These are phyloP conservation scores for Eutrema heterophyllum DNA, from an alignment of 345 rosid species.

Conservation along the genomic window DNA sequence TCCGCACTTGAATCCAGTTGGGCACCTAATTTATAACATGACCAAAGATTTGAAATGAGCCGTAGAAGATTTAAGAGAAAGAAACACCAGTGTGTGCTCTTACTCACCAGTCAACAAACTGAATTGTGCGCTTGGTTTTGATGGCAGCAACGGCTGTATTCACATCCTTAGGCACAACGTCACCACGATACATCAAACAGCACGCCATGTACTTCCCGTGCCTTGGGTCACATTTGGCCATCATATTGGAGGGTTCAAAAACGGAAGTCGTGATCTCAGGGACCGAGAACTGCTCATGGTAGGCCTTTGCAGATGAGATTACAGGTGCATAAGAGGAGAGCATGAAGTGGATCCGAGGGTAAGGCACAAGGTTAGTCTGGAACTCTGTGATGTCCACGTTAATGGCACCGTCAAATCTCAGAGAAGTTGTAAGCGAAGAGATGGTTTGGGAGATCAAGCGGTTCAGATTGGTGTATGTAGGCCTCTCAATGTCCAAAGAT, in stretches of 20 bases:
- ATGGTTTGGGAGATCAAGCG: constrained; percentile 71
- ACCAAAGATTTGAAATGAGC: not conserved
- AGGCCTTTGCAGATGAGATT: constrained; percentile 77
- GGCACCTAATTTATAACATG: constrained; percentile 38
- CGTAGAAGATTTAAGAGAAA: not conserved
- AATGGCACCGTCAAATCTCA: constrained; percentile 83
- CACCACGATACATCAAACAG: constrained; percentile 83
- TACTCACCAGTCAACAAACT: constrained; percentile 67
- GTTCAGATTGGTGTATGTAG: constrained; percentile 70
- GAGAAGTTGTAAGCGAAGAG: constrained; percentile 71
- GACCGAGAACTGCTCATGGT: constrained; percentile 70
- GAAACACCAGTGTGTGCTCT: not conserved
- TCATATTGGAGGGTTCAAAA: constrained; percentile 80
- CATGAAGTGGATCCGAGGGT: constrained; percentile 87
- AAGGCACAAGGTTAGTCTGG: constrained; percentile 79
- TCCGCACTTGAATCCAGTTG: constrained; percentile 85
- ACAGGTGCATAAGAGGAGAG: constrained; percentile 81
- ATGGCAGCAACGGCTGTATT: constrained; percentile 70
- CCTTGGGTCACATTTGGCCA: constrained; percentile 89
- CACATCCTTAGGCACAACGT: constrained; percentile 77
- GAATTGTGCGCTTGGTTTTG: constrained; percentile 74
- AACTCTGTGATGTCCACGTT: constrained; percentile 80
- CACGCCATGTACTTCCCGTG: constrained; percentile 90
- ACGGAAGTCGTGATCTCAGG: constrained; percentile 76
- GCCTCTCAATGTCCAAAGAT: constrained; percentile 75